phyloP scores from a whole-genome alignment of 2,329 filamentous ascomycete species.

The Chaetothyriales sp. region DNA sequence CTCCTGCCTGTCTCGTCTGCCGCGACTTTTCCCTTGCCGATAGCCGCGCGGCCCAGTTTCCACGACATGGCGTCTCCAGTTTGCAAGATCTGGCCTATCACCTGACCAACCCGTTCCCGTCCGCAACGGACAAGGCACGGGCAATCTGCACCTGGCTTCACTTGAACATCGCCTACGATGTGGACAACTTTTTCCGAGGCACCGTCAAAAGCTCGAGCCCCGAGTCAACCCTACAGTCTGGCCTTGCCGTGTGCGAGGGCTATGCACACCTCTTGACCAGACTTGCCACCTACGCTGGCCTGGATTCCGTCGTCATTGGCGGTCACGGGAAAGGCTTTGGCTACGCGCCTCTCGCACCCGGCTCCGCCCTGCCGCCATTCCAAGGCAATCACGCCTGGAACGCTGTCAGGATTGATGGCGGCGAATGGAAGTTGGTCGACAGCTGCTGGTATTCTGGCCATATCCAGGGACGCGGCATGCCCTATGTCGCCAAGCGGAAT shows the following conservation, averaged over 20 bases:
- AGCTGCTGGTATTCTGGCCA: slow-evolving; percentile 84
- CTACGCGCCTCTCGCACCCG: slow-evolving; percentile 48
- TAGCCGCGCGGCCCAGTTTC: slow-evolving; percentile 61
- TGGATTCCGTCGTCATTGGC: slow-evolving; percentile 60
- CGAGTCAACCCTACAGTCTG: slow-evolving; percentile 58
- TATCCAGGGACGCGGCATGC: slow-evolving; percentile 39
- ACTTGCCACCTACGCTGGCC: slow-evolving; percentile 63
- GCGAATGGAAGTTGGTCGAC: slow-evolving; percentile 83
- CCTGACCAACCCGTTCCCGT: slow-evolving; percentile 66
- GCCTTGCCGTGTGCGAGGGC: slow-evolving; percentile 79
- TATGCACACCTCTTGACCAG: slow-evolving; percentile 73
- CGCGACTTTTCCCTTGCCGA: slow-evolving; percentile 80
- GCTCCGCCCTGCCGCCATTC: slow-evolving; percentile 51
- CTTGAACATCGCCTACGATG: slow-evolving; percentile 82
- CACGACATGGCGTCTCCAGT: slow-evolving; percentile 57
- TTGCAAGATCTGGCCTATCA: slow-evolving; percentile 63
- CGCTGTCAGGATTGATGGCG: slow-evolving; percentile 72
- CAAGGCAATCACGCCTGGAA: slow-evolving; percentile 78
- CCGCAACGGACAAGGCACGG: slow-evolving; percentile 76
- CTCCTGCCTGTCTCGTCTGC: slow-evolving; percentile 57
- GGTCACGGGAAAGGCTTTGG: slow-evolving; percentile 84
- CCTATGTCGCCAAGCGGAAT: slow-evolving; percentile 56
- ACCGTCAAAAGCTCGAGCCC: slow-evolving; percentile 55
- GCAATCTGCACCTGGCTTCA: slow-evolving; percentile 93
- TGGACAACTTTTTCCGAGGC: slow-evolving; percentile 61